phyloP scores from a whole-genome alignment of 2,329 filamentous ascomycete genomes.

The Aspergillus glaucus region DNA sequence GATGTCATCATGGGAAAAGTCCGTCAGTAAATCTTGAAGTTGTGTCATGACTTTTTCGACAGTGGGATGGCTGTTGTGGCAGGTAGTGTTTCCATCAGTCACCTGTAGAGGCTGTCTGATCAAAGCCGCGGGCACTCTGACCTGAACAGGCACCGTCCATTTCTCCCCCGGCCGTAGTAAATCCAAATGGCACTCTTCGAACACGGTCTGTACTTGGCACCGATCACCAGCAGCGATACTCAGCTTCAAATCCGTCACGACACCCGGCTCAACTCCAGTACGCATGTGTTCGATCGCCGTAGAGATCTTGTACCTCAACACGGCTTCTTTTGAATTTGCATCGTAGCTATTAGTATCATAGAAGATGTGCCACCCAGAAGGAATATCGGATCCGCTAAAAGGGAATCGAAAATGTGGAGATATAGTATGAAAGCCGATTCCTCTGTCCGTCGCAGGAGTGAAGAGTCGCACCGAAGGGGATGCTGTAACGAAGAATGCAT shows the following conservation, averaged over 20 bases:
- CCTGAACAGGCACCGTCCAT: slow-evolving; percentile 22
- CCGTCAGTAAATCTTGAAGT: slow-evolving; percentile 23
- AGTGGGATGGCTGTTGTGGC: slow-evolving; percentile 3
- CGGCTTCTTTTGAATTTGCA: slow-evolving; percentile 3
- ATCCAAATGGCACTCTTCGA: slow-evolving; percentile 12
- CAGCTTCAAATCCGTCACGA: slow-evolving; percentile 18
- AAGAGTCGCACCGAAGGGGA: slow-evolving; percentile 12
- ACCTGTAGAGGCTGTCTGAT: slow-evolving; percentile 1
- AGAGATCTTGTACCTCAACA: slow-evolving; percentile 17
- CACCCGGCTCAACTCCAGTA: slow-evolving; percentile 22
- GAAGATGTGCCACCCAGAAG: slow-evolving; percentile 25
- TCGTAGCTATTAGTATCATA: slow-evolving; percentile 14
- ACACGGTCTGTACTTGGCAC: slow-evolving; percentile 17
- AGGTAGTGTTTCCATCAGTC: neutral
- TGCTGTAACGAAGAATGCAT: slow-evolving; percentile 29
- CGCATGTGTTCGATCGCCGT: slow-evolving; percentile 22
- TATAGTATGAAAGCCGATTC: slow-evolving; percentile 29
- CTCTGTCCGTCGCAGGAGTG: slow-evolving; percentile 15
- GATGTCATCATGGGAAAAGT: slow-evolving; percentile 8
- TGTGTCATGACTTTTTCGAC: slow-evolving; percentile 22
- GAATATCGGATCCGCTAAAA: slow-evolving; percentile 7
- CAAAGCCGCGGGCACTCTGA: slow-evolving; percentile 13
- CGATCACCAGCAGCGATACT: slow-evolving; percentile 15
- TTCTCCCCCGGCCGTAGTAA: slow-evolving; percentile 26
- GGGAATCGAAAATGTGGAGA: slow-evolving; percentile 20